These are phyloP conservation scores for Cladosporium sp. DNA, from an alignment of 2,329 filamentous ascomycete genomes.

Conservation along the genomic window DNA sequence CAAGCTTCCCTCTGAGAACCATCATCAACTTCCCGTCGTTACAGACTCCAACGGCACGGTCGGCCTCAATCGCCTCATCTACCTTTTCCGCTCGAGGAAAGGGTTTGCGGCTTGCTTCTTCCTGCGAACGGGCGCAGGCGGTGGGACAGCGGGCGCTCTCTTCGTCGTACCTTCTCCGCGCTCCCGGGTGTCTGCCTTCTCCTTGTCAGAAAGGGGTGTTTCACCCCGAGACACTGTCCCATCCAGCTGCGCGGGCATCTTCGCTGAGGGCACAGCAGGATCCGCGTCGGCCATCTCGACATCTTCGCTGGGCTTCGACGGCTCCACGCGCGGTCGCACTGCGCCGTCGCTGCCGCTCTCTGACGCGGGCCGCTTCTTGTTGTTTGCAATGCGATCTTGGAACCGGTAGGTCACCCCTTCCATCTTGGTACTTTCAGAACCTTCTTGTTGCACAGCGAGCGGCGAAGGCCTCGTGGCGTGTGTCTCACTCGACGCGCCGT, in stretches of 20 bases:
- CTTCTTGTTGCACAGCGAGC: background rate
- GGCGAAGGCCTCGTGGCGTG: background rate
- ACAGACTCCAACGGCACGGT: background rate
- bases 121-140: conserved; percentile 15
- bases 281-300: conserved; percentile 29
- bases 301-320: conserved; percentile 17
- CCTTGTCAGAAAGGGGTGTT: conserved; percentile 18
- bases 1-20: background rate
- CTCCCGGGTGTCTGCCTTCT: conserved; percentile 12
- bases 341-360: conserved; percentile 11
- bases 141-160: conserved; percentile 11
- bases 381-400: conserved; percentile 25
- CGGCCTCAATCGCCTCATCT: conserved; percentile 1
- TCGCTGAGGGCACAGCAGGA: background rate
- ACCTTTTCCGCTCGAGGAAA: conserved; percentile 22
- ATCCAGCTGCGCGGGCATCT: conserved; percentile 11
- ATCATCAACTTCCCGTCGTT: background rate
- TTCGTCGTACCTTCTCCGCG: conserved; percentile 8
- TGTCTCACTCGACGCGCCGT: background rate
- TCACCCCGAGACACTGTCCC: conserved; percentile 18
- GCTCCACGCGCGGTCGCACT: conserved; percentile 4
- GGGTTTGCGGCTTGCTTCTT: conserved; percentile 22
- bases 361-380: conserved; percentile 12
- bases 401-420: conserved; percentile 30
- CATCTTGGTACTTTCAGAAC: conserved; percentile 24